phyloP scores from a whole-genome alignment of 2,329 filamentous ascomycete genomes.

The Colletotrichum cuscutae region DNA sequence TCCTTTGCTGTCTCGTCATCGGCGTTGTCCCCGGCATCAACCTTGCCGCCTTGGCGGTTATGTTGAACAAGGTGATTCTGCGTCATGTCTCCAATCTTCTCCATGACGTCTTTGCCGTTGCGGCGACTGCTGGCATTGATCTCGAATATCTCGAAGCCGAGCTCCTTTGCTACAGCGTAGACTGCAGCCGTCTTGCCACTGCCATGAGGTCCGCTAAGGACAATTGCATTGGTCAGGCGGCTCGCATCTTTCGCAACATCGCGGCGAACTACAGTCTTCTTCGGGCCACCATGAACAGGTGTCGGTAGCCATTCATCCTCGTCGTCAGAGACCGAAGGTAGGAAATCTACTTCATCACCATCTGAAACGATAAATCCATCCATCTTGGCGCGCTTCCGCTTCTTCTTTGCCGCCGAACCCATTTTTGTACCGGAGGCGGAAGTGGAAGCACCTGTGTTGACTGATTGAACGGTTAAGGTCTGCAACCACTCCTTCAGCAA shows the following conservation, averaged over 20 bases:
- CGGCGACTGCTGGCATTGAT: slow-evolving; percentile 87
- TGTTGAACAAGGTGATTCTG: slow-evolving; percentile 86
- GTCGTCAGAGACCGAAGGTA: slow-evolving; percentile 76
- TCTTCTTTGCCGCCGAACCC: slow-evolving; percentile 60
- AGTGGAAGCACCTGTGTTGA: slow-evolving; percentile 69
- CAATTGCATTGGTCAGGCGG: slow-evolving; percentile 77
- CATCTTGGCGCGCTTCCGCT: slow-evolving; percentile 77
- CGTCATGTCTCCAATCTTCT: slow-evolving; percentile 96
- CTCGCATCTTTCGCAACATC: slow-evolving; percentile 54
- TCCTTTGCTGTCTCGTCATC: slow-evolving; percentile 65
- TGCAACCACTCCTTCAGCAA: slow-evolving; percentile 85
- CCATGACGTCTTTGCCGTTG: slow-evolving; percentile 88
- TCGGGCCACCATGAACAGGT: slow-evolving; percentile 54
- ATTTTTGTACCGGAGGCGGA: slow-evolving; percentile 39
- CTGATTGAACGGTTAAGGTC: slow-evolving; percentile 78
- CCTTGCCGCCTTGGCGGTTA: slow-evolving; percentile 48
- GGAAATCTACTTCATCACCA: slow-evolving; percentile 76
- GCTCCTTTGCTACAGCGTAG: slow-evolving; percentile 90
- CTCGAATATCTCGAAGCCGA: slow-evolving; percentile 95
- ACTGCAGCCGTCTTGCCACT: slow-evolving; percentile 94
- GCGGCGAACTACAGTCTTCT: slow-evolving; percentile 65
- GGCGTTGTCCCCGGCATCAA: slow-evolving; percentile 44
- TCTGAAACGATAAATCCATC: slow-evolving; percentile 85
- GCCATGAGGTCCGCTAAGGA: slow-evolving; percentile 89
- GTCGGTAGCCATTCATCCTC: slow-evolving; percentile 44